Evolutionary conservation across 306 rosid species (phyloP).

Genomic region (Abrus precatorius): DNA sequence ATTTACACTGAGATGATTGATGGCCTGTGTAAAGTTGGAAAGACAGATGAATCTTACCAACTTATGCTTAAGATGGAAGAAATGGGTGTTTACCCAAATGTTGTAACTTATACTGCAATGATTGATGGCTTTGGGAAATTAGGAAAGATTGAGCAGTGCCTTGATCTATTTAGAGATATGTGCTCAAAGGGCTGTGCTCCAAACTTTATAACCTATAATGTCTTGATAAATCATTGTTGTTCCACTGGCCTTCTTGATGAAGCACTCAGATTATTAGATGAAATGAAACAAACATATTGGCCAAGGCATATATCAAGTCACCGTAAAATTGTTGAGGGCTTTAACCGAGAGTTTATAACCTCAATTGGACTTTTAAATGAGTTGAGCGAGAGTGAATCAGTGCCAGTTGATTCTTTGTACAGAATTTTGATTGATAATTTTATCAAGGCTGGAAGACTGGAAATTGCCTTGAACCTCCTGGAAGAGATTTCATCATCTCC

Average conservation of each 20-base stretch:
- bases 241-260: slow-evolving; percentile 74
- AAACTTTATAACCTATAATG: slow-evolving; percentile 81
- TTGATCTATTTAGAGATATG: slow-evolving; percentile 79
- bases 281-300: slow-evolving; percentile 90
- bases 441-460: slow-evolving; percentile 81
- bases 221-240: slow-evolving; percentile 86
- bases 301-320: slow-evolving; percentile 77
- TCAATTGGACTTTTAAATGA: slow-evolving; percentile 78
- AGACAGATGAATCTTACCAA: slow-evolving; percentile 81
- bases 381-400: slow-evolving; percentile 64
- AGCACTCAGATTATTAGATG: slow-evolving; percentile 79
- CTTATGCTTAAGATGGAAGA: slow-evolving; percentile 91
- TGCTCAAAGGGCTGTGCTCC: slow-evolving; percentile 89
- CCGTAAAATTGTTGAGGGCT: slow-evolving; percentile 78
- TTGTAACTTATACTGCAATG: slow-evolving; percentile 91
- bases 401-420: slow-evolving; percentile 66
- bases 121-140: slow-evolving; percentile 85
- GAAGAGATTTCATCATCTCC: slow-evolving; percentile 78
- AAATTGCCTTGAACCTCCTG: slow-evolving; percentile 69
- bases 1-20: slow-evolving; percentile 92
- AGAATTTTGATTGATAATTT: slow-evolving; percentile 75
- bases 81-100: slow-evolving; percentile 80
- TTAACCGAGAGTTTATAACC: slow-evolving; percentile 68
- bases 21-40: slow-evolving; percentile 86
- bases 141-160: slow-evolving; percentile 73